These are phyloP conservation scores for Strigomonas culicis DNA, from an alignment of 208 protist species.

Conservation along the genomic window DNA sequence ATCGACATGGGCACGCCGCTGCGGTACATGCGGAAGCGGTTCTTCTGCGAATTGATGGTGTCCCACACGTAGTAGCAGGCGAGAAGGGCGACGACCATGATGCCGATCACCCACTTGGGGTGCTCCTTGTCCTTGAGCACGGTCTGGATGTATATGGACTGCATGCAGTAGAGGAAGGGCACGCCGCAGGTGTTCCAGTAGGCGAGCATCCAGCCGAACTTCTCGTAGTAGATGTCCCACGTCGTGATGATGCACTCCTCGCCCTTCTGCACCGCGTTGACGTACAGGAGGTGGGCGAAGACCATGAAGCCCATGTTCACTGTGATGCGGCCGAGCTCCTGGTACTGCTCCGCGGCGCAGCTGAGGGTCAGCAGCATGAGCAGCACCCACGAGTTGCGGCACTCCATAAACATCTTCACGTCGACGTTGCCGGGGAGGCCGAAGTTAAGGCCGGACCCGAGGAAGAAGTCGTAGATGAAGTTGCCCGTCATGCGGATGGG, in stretches of 20 bases:
- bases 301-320: conserved; percentile 91
- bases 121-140: conserved; percentile 61
- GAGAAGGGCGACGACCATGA: conserved; percentile 74
- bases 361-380: conserved; percentile 92
- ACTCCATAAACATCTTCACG: conserved; percentile 93
- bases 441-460: conserved; percentile 89
- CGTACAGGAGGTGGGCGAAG: conserved; percentile 92
- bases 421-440: conserved; percentile 90
- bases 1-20: conserved; percentile 65
- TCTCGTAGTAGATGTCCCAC: conserved; percentile 97
- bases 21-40: conserved; percentile 90
- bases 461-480: conserved; percentile 95
- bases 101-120: conserved; percentile 47
- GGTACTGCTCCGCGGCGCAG: conserved; percentile 84
- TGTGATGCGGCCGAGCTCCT: conserved; percentile 75
- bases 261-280: conserved; percentile 93
- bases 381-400: conserved; percentile 93
- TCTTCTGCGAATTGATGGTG: conserved; percentile 93
- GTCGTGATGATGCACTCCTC: conserved; percentile 93
- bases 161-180: conserved; percentile 94
- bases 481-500: conserved; percentile 87
- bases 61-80: conserved; percentile 93
- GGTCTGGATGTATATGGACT: conserved; percentile 87
- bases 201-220: conserved; percentile 94
- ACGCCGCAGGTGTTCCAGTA: conserved; percentile 96